Conservation (phyloP, 2,329 filamentous ascomycete genomes). For the Aschersonia sp. region DNA sequence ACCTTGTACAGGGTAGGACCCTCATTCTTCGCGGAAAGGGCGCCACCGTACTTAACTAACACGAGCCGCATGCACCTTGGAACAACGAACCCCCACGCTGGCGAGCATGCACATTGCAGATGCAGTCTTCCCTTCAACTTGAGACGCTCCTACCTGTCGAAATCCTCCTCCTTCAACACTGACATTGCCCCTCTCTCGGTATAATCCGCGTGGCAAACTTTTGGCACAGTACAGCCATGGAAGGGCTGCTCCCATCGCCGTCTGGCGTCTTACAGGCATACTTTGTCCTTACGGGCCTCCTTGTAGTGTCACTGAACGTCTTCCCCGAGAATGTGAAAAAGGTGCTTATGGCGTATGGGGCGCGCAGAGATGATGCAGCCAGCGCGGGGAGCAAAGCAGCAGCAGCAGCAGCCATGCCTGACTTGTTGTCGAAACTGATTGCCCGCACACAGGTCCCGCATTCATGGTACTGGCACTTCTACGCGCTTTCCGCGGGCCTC, state of each 20-base stretch:
- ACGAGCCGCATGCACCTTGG: too few relatives aligned
- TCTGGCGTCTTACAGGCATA: constrained; percentile 19
- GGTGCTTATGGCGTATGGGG: constrained; percentile 35
- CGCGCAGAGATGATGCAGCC: constrained; percentile 17
- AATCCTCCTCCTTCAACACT: too few relatives aligned
- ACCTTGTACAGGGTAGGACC: too few relatives aligned
- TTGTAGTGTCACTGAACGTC: constrained; percentile 25
- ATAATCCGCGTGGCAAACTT: background rate
- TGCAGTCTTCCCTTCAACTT: too few relatives aligned
- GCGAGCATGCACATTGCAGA: too few relatives aligned
- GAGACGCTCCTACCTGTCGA: too few relatives aligned
- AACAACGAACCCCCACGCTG: too few relatives aligned
- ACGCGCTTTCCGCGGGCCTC: constrained; percentile 52
- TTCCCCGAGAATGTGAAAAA: constrained; percentile 28
- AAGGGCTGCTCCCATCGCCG: background rate
- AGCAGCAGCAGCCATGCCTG: background rate
- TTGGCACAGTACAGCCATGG: background rate
- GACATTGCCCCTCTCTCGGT: too few relatives aligned
- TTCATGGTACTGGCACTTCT: constrained; percentile 82
- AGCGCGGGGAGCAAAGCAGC: background rate
- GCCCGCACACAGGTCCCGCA: constrained; percentile 54
- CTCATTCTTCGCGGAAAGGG: too few relatives aligned
- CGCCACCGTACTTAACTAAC: too few relatives aligned
- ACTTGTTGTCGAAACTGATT: constrained; percentile 11
- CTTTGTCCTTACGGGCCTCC: constrained; percentile 27